Evolutionary conservation across 176 grass and related monocot genomes (phyloP).

Genomic region (Themeda triandra): DNA sequence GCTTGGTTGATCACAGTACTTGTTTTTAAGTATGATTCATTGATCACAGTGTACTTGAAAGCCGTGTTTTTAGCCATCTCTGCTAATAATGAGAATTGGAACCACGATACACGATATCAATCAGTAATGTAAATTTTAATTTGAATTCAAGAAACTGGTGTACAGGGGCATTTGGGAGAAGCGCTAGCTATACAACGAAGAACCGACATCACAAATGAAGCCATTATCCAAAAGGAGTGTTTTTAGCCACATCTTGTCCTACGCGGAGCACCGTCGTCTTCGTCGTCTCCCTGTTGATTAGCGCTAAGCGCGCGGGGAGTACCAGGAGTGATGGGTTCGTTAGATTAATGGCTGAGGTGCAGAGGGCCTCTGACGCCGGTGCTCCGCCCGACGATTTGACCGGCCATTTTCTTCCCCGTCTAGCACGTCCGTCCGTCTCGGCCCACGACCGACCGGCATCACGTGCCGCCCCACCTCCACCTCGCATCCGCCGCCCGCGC

Average conservation of each 20-base stretch:
- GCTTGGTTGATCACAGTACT: neutral
- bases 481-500: constrained; percentile 14
- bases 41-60: neutral
- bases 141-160: neutral
- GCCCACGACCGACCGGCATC: constrained; percentile 36
- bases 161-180: neutral
- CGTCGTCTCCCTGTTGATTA: neutral
- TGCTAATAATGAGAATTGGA: neutral
- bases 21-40: neutral
- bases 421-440: neutral
- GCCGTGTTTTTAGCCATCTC: neutral
- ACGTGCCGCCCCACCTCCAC: constrained; percentile 37
- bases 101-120: neutral
- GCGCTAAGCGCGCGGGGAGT: neutral
- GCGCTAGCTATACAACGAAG: neutral
- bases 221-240: neutral
- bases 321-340: neutral
- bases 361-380: constrained; percentile 40
- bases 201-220: neutral
- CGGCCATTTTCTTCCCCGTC: neutral
- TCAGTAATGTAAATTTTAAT: neutral
- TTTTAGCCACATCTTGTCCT: neutral
- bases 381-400: constrained; percentile 61
- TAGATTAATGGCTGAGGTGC: constrained; percentile 18
- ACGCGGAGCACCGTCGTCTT: neutral